Percentiles rank a stretch among this genome's conserved stretches.
phyloP scores from a whole-genome alignment of 768 basidiomycete genomes.

The Tylopilus sp. region DNA sequence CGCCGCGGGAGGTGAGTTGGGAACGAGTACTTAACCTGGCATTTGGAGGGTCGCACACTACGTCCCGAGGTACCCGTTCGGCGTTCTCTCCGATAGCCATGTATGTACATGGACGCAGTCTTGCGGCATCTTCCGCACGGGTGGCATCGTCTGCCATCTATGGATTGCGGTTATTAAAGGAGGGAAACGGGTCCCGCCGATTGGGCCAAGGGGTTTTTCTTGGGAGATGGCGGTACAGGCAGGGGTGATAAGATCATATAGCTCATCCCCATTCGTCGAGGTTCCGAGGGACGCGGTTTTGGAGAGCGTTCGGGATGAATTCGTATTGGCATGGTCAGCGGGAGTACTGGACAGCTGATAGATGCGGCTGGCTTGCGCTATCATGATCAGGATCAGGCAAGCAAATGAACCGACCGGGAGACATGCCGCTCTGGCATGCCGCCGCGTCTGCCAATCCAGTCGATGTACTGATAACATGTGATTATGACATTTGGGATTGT shows the following conservation, averaged over 20 bases:
- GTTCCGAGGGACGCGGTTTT: slow-evolving; percentile 14
- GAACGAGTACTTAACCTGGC: too few relatives aligned
- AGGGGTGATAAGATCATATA: slow-evolving; percentile 21
- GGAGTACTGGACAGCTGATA: not conserved
- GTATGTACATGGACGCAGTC: not conserved
- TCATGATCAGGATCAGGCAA: not conserved
- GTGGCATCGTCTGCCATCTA: not conserved
- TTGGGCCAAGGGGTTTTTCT: not conserved
- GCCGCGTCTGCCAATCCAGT: not conserved
- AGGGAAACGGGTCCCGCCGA: not conserved
- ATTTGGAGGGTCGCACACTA: not conserved
- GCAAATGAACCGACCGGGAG: not conserved
- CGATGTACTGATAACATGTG: not conserved
- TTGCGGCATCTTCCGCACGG: slow-evolving; percentile 7
- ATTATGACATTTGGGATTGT: not conserved
- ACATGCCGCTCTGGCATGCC: not conserved
- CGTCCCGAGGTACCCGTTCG: not conserved
- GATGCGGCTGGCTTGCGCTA: not conserved
- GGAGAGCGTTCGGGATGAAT: slow-evolving; percentile 5
- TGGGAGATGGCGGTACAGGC: not conserved
- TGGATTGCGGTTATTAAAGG: slow-evolving; percentile 19
- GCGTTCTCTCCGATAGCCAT: not conserved
- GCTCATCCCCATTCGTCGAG: not conserved
- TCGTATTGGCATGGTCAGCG: not conserved
- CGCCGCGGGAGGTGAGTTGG: not conserved